Conservation (phyloP, 2,329 filamentous ascomycete genomes). For the Sclerotinia trifoliorum region DNA sequence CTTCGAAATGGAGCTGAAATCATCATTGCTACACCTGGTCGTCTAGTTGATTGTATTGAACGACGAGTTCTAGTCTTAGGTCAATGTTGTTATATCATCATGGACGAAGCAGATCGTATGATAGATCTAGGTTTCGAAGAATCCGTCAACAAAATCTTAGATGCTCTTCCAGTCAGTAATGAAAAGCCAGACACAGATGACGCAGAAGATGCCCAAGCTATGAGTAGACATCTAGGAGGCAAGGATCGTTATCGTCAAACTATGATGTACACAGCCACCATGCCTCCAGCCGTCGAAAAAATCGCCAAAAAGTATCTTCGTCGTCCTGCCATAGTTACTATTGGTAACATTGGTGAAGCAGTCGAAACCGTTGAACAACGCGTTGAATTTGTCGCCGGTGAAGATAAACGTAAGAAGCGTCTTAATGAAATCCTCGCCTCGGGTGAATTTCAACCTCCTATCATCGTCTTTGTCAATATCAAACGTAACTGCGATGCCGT, state of each 20-base stretch:
- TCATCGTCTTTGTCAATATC: slow-evolving; percentile 99
- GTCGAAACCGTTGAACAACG: slow-evolving; percentile 98
- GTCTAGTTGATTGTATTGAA: slow-evolving; percentile 96
- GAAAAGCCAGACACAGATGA: slow-evolving; percentile 94
- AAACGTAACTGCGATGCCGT: slow-evolving; percentile 98
- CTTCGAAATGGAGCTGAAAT: slow-evolving; percentile 93
- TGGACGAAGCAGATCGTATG: slow-evolving; percentile 99
- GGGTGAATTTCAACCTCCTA: slow-evolving; percentile 77
- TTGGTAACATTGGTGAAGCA: slow-evolving; percentile 91
- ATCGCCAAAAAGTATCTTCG: slow-evolving; percentile 97
- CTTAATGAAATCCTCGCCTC: slow-evolving; percentile 85
- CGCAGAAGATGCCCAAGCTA: slow-evolving; percentile 81
- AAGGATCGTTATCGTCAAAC: slow-evolving; percentile 88
- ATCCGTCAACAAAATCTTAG: slow-evolving; percentile 94
- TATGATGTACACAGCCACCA: slow-evolving; percentile 99
- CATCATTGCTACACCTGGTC: slow-evolving; percentile 96
- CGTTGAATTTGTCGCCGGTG: slow-evolving; percentile 84
- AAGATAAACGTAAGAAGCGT: slow-evolving; percentile 95
- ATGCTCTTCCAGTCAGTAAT: slow-evolving; percentile 86
- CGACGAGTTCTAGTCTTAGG: slow-evolving; percentile 83
- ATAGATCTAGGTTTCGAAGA: slow-evolving; percentile 98
- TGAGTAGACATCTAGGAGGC: slow-evolving; percentile 74
- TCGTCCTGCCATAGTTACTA: slow-evolving; percentile 88
- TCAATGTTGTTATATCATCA: slow-evolving; percentile 98
- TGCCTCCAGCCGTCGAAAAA: slow-evolving; percentile 87